phyloP scores from a whole-genome alignment of 2,329 filamentous ascomycete genomes.

The Claviceps purpurea region DNA sequence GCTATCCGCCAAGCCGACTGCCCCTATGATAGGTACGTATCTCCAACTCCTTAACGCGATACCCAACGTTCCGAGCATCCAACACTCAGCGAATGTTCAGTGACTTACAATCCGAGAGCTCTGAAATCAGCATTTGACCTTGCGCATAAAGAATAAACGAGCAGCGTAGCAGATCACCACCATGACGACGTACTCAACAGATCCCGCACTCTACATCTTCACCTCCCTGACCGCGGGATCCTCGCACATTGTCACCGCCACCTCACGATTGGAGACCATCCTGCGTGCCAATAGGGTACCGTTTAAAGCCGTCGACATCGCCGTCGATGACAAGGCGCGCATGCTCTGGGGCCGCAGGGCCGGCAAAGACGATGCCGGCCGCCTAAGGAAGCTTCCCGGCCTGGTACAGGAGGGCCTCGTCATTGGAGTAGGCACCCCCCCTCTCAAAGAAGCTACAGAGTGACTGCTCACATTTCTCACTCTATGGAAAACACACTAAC shows the following conservation, averaged over 20 bases:
- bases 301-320: conserved; percentile 84
- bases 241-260: conserved; percentile 91
- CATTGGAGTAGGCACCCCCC: conserved; percentile 54
- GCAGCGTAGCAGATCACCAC: neutral
- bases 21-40: neutral
- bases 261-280: conserved; percentile 90
- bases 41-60: neutral
- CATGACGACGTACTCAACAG: conserved; percentile 37
- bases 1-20: too few relatives aligned
- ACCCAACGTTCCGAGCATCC: neutral
- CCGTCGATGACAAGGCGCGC: conserved; percentile 76
- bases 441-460: neutral
- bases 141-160: neutral
- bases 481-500: neutral
- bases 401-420: conserved; percentile 79
- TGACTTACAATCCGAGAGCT: neutral
- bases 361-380: conserved; percentile 52
- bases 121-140: neutral
- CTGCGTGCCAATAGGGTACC: conserved; percentile 87
- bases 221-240: conserved; percentile 92
- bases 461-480: neutral
- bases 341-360: conserved; percentile 79
- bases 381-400: conserved; percentile 66
- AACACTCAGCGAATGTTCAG: neutral
- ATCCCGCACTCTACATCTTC: conserved; percentile 79